A percentile compares a stretch with the other conserved stretches of the same genome.
Evolutionary conservation across 176 grass and related monocot species (phyloP).

Genomic region (Dendrocalamus sinicus): DNA sequence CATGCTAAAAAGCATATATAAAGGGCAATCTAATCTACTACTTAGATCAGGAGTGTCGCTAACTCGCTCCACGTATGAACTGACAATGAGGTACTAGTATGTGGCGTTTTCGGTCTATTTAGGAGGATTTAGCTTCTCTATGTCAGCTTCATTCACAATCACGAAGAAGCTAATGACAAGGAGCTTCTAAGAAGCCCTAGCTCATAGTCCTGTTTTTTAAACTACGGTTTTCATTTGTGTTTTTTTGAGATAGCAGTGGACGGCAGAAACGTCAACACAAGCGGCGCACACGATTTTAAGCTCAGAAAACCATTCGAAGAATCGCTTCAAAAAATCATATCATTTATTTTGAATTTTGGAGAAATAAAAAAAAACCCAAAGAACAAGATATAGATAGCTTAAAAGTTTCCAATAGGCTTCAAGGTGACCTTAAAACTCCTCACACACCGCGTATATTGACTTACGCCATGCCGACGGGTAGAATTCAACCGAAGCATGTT

Average conservation of each 20-base stretch:
- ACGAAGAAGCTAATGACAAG: neutral
- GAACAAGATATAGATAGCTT: too few relatives aligned
- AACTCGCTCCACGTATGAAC: neutral
- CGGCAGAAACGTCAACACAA: too few relatives aligned
- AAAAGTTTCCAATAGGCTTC: too few relatives aligned
- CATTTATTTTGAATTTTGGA: too few relatives aligned
- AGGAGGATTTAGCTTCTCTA: neutral
- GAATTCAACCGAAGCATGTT: neutral
- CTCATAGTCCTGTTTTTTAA: too few relatives aligned
- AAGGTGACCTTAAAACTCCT: neutral
- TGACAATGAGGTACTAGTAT: neutral
- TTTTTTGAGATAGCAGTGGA: too few relatives aligned
- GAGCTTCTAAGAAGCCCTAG: neutral
- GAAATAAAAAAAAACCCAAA: too few relatives aligned
- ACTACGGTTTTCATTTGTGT: too few relatives aligned
- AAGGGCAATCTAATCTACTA: neutral
- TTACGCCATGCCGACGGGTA: neutral
- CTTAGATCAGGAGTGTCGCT: neutral
- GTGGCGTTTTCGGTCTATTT: neutral
- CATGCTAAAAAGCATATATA: neutral
- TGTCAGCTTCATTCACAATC: too few relatives aligned
- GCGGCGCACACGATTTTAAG: too few relatives aligned
- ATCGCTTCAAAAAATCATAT: too few relatives aligned
- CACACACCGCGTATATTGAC: fast-evolving
- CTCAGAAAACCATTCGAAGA: too few relatives aligned